phyloP scores from a whole-genome alignment of 225 moss, liverwort and hornwort species.

The Pseudisothecium myosuroides region DNA sequence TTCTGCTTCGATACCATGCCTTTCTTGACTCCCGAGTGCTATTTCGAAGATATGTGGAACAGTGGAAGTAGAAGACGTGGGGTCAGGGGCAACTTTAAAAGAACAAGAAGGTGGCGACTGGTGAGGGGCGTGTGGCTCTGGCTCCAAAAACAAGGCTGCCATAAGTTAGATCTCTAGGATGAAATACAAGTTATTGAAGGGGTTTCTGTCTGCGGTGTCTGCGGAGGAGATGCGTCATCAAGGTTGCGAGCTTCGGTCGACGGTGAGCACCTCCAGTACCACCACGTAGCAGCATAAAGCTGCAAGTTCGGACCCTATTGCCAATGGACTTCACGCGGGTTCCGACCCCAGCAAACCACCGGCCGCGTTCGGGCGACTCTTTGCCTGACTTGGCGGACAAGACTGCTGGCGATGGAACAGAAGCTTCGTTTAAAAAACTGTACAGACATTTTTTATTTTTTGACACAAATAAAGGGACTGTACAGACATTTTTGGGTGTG shows the following conservation, averaged over 20 bases:
- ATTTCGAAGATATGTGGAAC: not conserved
- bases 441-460: not conserved
- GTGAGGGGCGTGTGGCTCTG: not conserved
- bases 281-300: not conserved
- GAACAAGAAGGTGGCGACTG: not conserved
- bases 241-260: not conserved
- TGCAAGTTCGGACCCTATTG: not conserved
- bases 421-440: not conserved
- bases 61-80: not conserved
- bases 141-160: not conserved
- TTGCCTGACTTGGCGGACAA: not conserved
- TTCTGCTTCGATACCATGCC: not conserved
- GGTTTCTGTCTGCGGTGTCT: not conserved
- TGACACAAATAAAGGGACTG: too few species aligned
- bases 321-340: not conserved
- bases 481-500: not conserved
- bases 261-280: not conserved
- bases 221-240: not conserved
- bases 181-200: not conserved
- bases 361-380: not conserved
- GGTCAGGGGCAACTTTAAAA: not conserved
- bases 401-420: not conserved
- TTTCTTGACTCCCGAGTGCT: not conserved
- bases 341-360: too few species aligned
- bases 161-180: not conserved